Percentiles rank a stretch among this genome's conserved stretches.
Conservation (phyloP, 345 rosid species). For the Nasturtium officinale region DNA sequence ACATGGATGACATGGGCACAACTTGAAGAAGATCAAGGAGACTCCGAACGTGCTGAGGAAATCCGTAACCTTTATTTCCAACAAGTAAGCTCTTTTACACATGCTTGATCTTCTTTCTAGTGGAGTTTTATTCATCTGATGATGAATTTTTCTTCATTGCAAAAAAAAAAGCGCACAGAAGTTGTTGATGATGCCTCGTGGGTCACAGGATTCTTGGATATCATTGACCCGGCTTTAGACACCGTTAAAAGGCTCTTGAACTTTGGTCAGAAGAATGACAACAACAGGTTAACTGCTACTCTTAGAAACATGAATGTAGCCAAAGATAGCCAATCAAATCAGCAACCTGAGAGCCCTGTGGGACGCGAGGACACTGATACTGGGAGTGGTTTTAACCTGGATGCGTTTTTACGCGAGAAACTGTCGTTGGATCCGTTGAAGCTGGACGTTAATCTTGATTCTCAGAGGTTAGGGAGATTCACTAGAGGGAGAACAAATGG, state of each 20-base stretch:
- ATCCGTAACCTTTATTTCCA: conserved; percentile 90
- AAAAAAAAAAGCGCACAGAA: conserved; percentile 68
- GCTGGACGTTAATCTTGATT: conserved; percentile 55
- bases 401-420: conserved; percentile 56
- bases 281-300: conserved; percentile 41
- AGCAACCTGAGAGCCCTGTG: conserved; percentile 17
- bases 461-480: conserved; percentile 49
- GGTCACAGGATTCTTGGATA: conserved; percentile 81
- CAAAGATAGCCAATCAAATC: conserved; percentile 40
- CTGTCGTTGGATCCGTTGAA: conserved; percentile 63
- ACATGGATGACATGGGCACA: conserved; percentile 99
- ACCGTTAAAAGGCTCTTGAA: conserved; percentile 81
- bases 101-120: neutral
- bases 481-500: conserved; percentile 44
- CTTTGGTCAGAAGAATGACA: conserved; percentile 56
- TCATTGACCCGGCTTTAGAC: conserved; percentile 90
- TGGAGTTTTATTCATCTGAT: conserved; percentile 4
- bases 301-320: conserved; percentile 32
- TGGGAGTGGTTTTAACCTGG: conserved; percentile 57
- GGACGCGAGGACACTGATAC: conserved; percentile 45
- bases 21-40: conserved; percentile 95
- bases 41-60: conserved; percentile 88
- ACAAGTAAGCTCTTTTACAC: conserved; percentile 55
- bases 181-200: conserved; percentile 93
- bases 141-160: conserved; percentile 16